These are phyloP conservation scores for Erodium texanum DNA, from an alignment of 441 rosid species.

Conservation along the genomic window DNA sequence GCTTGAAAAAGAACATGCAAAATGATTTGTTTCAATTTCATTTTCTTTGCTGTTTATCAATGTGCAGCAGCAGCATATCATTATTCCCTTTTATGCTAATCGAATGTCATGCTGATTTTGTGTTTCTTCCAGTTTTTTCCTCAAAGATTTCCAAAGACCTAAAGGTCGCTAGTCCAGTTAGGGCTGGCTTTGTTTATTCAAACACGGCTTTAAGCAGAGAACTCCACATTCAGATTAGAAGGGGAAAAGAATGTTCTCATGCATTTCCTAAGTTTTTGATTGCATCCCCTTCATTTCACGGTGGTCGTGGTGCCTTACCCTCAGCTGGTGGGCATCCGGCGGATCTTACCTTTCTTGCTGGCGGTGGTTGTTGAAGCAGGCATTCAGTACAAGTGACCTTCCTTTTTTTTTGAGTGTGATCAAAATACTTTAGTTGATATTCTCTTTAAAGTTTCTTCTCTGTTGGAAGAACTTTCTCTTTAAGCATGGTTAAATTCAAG, in stretches of 20 bases:
- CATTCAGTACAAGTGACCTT: slow-evolving; percentile 8
- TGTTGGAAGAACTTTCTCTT: slow-evolving; percentile 8
- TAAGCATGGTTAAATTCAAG: slow-evolving; percentile 31
- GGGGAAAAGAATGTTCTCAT: slow-evolving; percentile 20
- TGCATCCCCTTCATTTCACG: slow-evolving; percentile 40
- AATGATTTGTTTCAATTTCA: neutral
- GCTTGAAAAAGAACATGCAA: neutral
- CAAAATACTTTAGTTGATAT: neutral
- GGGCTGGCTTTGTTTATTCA: slow-evolving; percentile 26
- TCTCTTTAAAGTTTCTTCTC: slow-evolving; percentile 11
- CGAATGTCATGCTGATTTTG: neutral
- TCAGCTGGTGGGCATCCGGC: slow-evolving; percentile 44
- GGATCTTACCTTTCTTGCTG: slow-evolving; percentile 43
- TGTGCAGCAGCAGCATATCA: neutral
- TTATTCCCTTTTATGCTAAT: neutral
- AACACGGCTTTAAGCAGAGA: slow-evolving; percentile 29
- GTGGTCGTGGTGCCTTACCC: slow-evolving; percentile 43
- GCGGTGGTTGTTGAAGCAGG: slow-evolving; percentile 30
- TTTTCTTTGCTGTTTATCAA: neutral
- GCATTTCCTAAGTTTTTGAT: slow-evolving; percentile 28
- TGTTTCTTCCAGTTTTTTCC: slow-evolving; percentile 5
- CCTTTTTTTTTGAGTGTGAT: slow-evolving; percentile 9
- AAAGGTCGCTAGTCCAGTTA: slow-evolving; percentile 24
- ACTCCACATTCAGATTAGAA: slow-evolving; percentile 16
- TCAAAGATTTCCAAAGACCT: slow-evolving; percentile 10